Evolutionary conservation across 768 basidiomycete genomes (phyloP).

Genomic region (Serendipita sp.): DNA sequence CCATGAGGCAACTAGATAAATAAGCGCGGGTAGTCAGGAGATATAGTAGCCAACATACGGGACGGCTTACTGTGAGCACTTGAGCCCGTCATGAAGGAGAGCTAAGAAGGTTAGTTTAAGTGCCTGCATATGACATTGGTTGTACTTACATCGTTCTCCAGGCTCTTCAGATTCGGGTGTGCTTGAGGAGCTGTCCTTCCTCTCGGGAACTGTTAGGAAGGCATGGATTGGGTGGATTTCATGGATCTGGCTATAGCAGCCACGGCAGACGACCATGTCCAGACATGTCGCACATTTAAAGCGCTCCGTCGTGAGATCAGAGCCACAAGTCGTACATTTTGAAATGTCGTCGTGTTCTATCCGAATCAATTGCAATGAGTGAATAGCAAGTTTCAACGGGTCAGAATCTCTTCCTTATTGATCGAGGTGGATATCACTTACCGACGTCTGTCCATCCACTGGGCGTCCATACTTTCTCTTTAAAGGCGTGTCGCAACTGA

Average conservation of each 20-base stretch:
- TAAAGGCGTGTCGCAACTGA: constrained; percentile 65
- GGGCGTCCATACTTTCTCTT: constrained; percentile 74
- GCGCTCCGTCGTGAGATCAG: constrained; percentile 40
- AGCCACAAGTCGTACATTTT: constrained; percentile 70
- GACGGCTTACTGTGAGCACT: constrained; percentile 68
- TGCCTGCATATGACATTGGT: not conserved
- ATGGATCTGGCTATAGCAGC: constrained; percentile 81
- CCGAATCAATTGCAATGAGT: constrained; percentile 10
- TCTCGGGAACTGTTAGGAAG: constrained; percentile 68
- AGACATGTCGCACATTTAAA: constrained; percentile 76
- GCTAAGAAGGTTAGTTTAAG: constrained; percentile 26
- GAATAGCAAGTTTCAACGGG: constrained; percentile 6
- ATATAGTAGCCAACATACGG: not conserved
- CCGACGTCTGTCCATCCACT: constrained; percentile 81
- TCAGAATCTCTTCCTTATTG: not conserved
- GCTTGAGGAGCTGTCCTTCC: constrained; percentile 16
- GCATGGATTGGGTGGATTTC: constrained; percentile 82
- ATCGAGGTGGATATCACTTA: constrained; percentile 24
- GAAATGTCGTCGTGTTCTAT: constrained; percentile 62
- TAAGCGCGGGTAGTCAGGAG: not conserved
- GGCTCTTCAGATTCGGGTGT: constrained; percentile 30
- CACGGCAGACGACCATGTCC: constrained; percentile 65
- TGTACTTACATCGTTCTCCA: constrained; percentile 45
- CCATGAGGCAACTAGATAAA: constrained; percentile 54
- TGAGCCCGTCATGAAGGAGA: constrained; percentile 63